Evolutionary conservation across 2,329 filamentous ascomycete genomes (phyloP).

Genomic region (Sporothrix sp.): DNA sequence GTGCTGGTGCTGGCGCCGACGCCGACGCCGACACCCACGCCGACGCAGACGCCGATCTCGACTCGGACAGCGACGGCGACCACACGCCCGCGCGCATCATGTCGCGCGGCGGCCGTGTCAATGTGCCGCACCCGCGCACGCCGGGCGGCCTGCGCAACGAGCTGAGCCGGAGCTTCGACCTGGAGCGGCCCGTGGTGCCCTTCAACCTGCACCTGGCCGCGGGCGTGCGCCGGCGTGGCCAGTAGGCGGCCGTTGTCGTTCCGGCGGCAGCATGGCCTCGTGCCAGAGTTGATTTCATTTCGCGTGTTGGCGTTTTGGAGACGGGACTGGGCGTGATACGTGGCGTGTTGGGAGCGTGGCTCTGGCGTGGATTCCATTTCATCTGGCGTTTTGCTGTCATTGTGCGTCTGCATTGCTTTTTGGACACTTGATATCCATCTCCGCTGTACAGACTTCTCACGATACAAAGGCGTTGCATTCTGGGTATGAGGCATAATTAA

Average conservation of each 20-base stretch:
- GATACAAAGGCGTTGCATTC: too few species aligned
- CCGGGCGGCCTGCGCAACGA: constrained; percentile 40
- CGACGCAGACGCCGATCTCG: constrained; percentile 16
- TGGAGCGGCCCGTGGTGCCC: constrained; percentile 33
- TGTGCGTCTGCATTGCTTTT: neutral
- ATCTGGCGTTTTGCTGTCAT: neutral
- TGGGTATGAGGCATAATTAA: too few species aligned
- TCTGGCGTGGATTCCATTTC: too few species aligned
- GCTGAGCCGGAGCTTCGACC: constrained; percentile 48
- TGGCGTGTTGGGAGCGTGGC: too few species aligned
- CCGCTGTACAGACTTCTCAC: too few species aligned
- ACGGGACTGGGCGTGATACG: too few species aligned
- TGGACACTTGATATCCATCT: too few species aligned
- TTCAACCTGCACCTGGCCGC: constrained; percentile 25
- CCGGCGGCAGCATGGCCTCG: too few species aligned
- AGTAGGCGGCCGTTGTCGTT: too few species aligned
- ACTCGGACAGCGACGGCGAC: constrained; percentile 28
- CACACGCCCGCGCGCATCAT: constrained; percentile 34
- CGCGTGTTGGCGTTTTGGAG: too few species aligned
- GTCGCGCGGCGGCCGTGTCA: constrained; percentile 45
- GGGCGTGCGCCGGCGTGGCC: too few species aligned
- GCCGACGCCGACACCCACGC: constrained; percentile 23
- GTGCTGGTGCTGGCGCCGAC: constrained; percentile 29
- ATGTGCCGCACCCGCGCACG: constrained; percentile 47
- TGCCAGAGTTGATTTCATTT: too few species aligned